Evolutionary conservation across 1,284 basidiomycete species (phyloP), one percentile per base, ranked within the genome.

Genomic region (Vanrija humicola): DNA sequence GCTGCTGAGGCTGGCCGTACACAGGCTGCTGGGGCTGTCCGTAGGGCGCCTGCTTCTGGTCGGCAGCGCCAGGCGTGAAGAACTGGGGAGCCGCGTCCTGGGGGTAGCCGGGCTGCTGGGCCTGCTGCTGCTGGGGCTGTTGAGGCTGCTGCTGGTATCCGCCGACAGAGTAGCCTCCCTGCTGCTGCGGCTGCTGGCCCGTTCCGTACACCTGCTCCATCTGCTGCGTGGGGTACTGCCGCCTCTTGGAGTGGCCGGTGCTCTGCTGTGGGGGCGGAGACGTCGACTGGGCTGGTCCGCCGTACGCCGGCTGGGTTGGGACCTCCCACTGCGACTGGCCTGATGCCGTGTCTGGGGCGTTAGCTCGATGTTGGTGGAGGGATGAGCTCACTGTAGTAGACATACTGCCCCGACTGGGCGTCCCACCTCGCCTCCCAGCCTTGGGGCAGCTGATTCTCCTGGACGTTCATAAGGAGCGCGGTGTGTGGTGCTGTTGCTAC

Each of bases 341-440:
- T 15, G 74, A 72, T 5, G 65, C 61, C 61, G 70, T 66, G 58
- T 75, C 73, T 75, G 55, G 42, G 3, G 38, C 38, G 48, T 66
- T 49, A 66, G 62, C 18, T 34, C 14, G 2, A 5, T 5, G 10
- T 4, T 5, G 6, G 10, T 8, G 8, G 38, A 21, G 16, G 19
- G 14, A 21, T n/a, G n/a, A 29, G 75, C 81, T 66, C 65, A 86
- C 84, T 83, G 66, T 90, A 86, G 80, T 89, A 96, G 69, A 94
- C 82, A 79, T 89, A 90, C 67, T 87, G 82, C 74, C 89, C 87
- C 69, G 89, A 82, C 59, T 81, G 80, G 58, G 82, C 80, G 77
- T 95, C 88, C 92, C 91, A 94, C 81, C 93, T 87, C 69, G 89
- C 85, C 64, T 82, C 81, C 91, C 91, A 95, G 50, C 91, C 92